These are phyloP conservation scores for Afroboletus lepidellus DNA, from an alignment of 1,284 basidiomycete species.

Conservation along the genomic window DNA sequence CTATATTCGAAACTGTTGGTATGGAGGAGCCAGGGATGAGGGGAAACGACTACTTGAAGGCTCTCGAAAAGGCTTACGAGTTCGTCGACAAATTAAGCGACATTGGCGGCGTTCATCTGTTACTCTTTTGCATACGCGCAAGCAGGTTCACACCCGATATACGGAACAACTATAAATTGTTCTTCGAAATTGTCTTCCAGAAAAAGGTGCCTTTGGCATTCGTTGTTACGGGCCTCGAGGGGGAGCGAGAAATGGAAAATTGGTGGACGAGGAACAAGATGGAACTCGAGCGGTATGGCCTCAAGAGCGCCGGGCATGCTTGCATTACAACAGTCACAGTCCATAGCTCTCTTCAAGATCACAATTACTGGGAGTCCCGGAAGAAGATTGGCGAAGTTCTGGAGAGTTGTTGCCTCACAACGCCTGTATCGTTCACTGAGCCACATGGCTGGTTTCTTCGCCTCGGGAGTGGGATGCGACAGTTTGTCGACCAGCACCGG, in stretches of 20 bases:
- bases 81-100: not conserved
- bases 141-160: not conserved
- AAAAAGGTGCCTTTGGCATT: not conserved
- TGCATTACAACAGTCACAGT: not conserved
- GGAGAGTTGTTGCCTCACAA: not conserved
- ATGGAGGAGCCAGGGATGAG: not conserved
- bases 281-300: not conserved
- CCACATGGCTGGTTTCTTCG: not conserved
- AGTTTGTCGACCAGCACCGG: not conserved
- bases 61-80: not conserved
- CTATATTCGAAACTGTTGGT: not conserved
- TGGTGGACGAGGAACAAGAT: conserved; percentile 5
- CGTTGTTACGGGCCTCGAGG: conserved; percentile 2
- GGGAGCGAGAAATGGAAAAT: conserved; percentile 3
- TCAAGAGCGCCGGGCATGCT: no score
- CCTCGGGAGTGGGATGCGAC: not conserved
- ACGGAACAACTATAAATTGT: conserved; percentile 1
- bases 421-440: not conserved
- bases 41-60: not conserved
- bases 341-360: not conserved
- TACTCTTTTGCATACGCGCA: conserved; percentile 1
- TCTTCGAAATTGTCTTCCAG: conserved; percentile 1
- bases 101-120: conserved; percentile 1
- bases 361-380: conserved; percentile 1
- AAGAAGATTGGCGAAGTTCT: conserved; percentile 1